Evolutionary conservation across 306 rosid genomes (phyloP), one percentile per base, ranked within the genome.

Genomic region (Fragaria iinumae): DNA sequence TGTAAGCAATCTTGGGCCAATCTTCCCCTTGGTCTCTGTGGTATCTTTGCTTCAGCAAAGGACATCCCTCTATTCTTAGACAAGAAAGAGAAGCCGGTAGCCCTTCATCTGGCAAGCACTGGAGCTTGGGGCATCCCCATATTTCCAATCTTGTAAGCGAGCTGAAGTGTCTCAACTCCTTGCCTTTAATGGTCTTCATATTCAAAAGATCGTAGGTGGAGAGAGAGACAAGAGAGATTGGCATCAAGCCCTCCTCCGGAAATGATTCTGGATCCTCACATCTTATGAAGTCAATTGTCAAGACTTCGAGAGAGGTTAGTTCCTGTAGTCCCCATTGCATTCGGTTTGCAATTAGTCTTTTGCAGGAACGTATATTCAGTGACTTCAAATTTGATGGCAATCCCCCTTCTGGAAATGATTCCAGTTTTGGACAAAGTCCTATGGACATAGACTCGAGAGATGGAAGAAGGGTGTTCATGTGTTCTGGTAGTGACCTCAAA

Each of bases 161-260:
- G 36, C 57, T 45, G 41, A 82, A 44, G 38, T 60, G 66, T 60
- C 66, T 5, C 36, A 60, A 60, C 10, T 29, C 17, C 67, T 60
- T 60, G 38, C 38, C 20, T 1, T 60, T 17, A 29, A 60, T 60
- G 38, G 18, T 60, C 39, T 60, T 60, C 18, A 48, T 17, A 0
- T 16, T 16, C 67, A 60, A 27, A n/a, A 17, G 27, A 21, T 12
- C 49, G 0, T 7, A 1, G 0, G 52, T 67, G 2, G 0, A 0
- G n/a, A 77, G 60, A 10, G 1, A 3, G 0, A 47, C 57, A 41
- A 69, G 27, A 14, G 71, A 25, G 0, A 72, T 1, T 5, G 85
- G 88, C 38, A 69, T 41, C 48, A 49, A 8, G 11, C 20, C 25
- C 64, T 36, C 76, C 65, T 76, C 84, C 4, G 63, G 50, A n/a